A percentile compares a stretch with the other conserved stretches of the same genome.
phyloP scores from a whole-genome alignment of 495 filamentous ascomycete species.

The Podospora pseudopauciseta region DNA sequence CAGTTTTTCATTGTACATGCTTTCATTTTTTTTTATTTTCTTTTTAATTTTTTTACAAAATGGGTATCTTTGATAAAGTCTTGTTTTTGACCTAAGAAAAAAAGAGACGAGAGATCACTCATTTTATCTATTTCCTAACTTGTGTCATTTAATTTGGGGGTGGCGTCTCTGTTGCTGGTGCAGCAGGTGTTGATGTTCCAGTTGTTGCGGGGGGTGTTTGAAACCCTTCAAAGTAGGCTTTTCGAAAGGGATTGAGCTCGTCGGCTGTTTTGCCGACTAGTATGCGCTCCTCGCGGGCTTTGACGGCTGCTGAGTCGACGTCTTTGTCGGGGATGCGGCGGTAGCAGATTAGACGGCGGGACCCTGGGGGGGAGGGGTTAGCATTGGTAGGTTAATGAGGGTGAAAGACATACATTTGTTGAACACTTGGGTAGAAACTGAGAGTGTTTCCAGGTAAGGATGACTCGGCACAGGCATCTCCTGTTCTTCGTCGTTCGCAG shows the following conservation, averaged over 20 bases:
- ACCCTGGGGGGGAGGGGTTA: constrained; percentile 57
- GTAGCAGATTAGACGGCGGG: constrained; percentile 82
- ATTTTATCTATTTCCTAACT: neutral
- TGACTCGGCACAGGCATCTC: constrained; percentile 76
- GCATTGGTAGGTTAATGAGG: neutral
- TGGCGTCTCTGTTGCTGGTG: neutral
- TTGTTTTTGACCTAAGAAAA: neutral
- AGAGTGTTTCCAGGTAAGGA: constrained; percentile 69
- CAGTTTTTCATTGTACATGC: neutral
- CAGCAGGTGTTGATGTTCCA: neutral
- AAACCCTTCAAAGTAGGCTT: constrained; percentile 54
- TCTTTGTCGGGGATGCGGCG: constrained; percentile 62
- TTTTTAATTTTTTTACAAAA: neutral
- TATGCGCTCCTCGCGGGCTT: constrained; percentile 35
- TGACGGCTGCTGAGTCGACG: constrained; percentile 37
- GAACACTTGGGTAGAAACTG: constrained; percentile 79
- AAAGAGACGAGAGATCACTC: neutral
- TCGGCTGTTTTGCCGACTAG: constrained; percentile 52
- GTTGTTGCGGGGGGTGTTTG: constrained; percentile 11
- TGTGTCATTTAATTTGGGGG: neutral
- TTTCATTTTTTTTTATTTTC: no score
- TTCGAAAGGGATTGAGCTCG: constrained; percentile 78
- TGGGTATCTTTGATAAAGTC: neutral
- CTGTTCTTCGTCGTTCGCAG: constrained; percentile 68
- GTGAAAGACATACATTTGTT: constrained; percentile 62